These are phyloP conservation scores for Flaveria ramosissima DNA, from an alignment of 129 eudicot species.

Conservation along the genomic window DNA sequence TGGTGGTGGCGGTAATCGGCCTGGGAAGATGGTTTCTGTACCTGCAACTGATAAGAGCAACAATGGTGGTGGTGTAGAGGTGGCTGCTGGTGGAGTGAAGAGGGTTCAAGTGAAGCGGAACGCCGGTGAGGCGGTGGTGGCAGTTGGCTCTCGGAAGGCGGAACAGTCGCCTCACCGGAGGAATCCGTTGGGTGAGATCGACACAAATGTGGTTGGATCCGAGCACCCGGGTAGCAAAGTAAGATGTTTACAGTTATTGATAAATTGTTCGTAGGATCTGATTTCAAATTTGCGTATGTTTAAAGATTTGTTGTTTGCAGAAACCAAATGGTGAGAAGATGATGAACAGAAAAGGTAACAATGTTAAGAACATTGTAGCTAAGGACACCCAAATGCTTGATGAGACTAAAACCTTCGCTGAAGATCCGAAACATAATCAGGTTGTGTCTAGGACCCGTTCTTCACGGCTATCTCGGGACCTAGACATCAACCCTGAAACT, in stretches of 20 bases:
- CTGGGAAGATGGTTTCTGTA: conserved; percentile 76
- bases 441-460: conserved; percentile 59
- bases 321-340: conserved; percentile 44
- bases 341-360: conserved; percentile 19
- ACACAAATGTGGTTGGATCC: conserved; percentile 51
- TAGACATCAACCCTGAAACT: conserved; percentile 67
- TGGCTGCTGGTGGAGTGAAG: conserved; percentile 41
- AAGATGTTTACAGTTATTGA: not conserved
- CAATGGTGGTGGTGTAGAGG: conserved; percentile 43
- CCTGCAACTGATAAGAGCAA: conserved; percentile 52
- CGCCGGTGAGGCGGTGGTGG: conserved; percentile 43
- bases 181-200: conserved; percentile 81
- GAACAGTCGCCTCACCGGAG: conserved; percentile 70
- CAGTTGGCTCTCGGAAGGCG: conserved; percentile 32
- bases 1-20: conserved; percentile 36
- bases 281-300: not conserved
- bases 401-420: not conserved
- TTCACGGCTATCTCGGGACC: conserved; percentile 72
- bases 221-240: conserved; percentile 36
- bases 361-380: not conserved
- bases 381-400: conserved; percentile 29
- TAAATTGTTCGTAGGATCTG: not conserved
- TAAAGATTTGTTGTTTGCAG: conserved; percentile 24
- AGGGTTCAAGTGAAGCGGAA: conserved; percentile 77
- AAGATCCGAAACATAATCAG: conserved; percentile 37